Base-by-base conservation (phyloP, 2,329 filamentous ascomycete genomes). In the Ophiocordyceps unilateralis region DNA sequence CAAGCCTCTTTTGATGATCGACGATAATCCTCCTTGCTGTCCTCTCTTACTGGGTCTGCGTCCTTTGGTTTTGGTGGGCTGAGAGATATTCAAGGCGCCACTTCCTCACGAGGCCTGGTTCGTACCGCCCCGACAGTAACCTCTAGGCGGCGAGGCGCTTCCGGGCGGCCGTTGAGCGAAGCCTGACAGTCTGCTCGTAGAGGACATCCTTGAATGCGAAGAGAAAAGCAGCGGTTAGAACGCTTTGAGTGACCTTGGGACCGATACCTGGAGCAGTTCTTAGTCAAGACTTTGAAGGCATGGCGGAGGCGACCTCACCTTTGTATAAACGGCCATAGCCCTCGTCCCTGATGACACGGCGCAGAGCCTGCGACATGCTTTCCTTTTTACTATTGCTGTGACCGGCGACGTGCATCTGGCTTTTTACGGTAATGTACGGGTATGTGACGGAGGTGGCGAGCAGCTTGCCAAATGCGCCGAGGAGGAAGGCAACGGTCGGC, bases 341-440 rank as follows among this genome's bases (percentile, higher is more conserved):
- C 64, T 96, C 89, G 57, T 95, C 84, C 50, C 67, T 73, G 47
- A 95, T 72, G 46, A 96, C 88, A 47, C 81, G 74, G 56, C 72
- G 78, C 57, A 98, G 74, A 40, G 79, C 83, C 50, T 78, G 74
- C 43, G 79, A 70, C 72, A 95, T 82, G 51, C 81, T 83, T 64
- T 93, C 83, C 63, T 82, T 82, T 49, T 78, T 78, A n/a, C n/a
- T 17, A 5, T 75, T 74, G 48, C 78, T 78, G 54, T 77, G 78
- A 48, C 74, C 78, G 23, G 88, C 86, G 47, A 98, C 86, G 61
- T 98, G 91, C 78, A 94, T 94, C 59, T 86, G 78, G 64, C 87
- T 93, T 78, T 98, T 98, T 55, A 98, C 83, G 5, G 91, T 98
- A 60, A 98, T 96, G 60, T 98, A 98, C 11, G 91, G 91, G 62